Conservation (phyloP, 495 filamentous ascomycete genomes). For the Rhypophila decipiens region DNA sequence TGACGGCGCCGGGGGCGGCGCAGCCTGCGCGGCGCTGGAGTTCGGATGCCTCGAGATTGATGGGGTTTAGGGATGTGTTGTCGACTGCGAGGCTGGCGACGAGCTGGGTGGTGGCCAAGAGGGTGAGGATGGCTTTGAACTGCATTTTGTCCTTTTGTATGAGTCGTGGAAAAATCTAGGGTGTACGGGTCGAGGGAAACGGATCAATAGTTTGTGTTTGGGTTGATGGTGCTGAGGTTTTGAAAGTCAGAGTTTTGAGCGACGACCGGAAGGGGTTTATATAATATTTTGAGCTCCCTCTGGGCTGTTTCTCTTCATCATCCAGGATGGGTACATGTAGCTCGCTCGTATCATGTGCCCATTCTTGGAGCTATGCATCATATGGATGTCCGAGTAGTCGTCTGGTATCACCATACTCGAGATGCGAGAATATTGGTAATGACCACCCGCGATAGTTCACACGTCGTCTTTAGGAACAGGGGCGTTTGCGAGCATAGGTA, state of each 20-base stretch:
- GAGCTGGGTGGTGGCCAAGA: neutral
- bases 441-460: neutral
- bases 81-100: neutral
- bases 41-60: constrained; percentile 4
- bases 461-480: neutral
- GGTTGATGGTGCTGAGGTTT: neutral
- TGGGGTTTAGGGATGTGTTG: neutral
- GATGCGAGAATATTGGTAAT: neutral
- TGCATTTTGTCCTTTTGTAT: neutral
- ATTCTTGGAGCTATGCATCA: neutral
- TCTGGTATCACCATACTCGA: neutral
- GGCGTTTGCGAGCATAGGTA: neutral
- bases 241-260: neutral
- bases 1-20: constrained; percentile 3
- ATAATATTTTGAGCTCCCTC: neutral
- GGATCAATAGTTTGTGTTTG: neutral
- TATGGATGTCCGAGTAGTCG: no score
- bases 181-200: neutral
- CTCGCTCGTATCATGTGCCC: neutral
- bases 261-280: neutral
- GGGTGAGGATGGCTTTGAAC: neutral
- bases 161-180: neutral
- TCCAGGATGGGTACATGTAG: neutral
- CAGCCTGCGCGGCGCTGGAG: constrained; percentile 4
- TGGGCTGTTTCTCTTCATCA: neutral